These are phyloP conservation scores for Colletotrichum paranaense DNA, from an alignment of 2,329 filamentous ascomycete genomes.

Conservation along the genomic window DNA sequence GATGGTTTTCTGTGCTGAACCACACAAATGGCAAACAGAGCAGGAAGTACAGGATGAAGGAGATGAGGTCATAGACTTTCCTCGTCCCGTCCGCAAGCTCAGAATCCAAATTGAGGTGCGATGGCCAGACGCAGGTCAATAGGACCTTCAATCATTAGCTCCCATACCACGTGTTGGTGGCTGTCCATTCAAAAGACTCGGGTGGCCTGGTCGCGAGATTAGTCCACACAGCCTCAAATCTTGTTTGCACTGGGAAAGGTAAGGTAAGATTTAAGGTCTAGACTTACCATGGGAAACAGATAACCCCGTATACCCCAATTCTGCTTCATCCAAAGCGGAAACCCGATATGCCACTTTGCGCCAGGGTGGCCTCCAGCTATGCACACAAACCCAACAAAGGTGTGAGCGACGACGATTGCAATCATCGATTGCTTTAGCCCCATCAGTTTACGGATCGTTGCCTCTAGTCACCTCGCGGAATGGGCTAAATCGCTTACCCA, in stretches of 20 bases:
- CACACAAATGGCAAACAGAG: slow-evolving; percentile 37
- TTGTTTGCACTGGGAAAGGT: too few relatives aligned
- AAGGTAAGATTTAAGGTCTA: background rate
- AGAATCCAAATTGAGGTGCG: slow-evolving; percentile 30
- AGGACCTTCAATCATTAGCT: slow-evolving; percentile 38
- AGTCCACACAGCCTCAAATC: background rate
- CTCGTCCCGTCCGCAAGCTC: slow-evolving; percentile 25
- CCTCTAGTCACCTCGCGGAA: too few relatives aligned
- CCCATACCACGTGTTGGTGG: slow-evolving; percentile 39
- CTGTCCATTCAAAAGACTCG: slow-evolving; percentile 37
- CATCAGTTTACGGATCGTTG: background rate
- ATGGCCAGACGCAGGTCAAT: slow-evolving; percentile 31
- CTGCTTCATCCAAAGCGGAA: slow-evolving; percentile 40
- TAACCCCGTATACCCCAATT: slow-evolving; percentile 40
- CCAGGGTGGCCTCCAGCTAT: slow-evolving; percentile 38
- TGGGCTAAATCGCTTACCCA: slow-evolving; percentile 15
- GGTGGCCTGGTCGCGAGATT: background rate
- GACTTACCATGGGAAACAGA: slow-evolving; percentile 35
- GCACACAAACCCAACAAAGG: slow-evolving; percentile 36
- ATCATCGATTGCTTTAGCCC: slow-evolving; percentile 33
- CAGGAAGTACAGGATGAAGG: slow-evolving; percentile 36
- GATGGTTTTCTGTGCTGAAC: slow-evolving; percentile 38
- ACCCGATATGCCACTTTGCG: slow-evolving; percentile 41
- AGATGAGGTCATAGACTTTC: slow-evolving; percentile 32
- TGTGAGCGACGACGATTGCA: slow-evolving; percentile 35